Conservation (phyloP, 352 stramenopile genomes). For the Globisporangium middletonii region DNA sequence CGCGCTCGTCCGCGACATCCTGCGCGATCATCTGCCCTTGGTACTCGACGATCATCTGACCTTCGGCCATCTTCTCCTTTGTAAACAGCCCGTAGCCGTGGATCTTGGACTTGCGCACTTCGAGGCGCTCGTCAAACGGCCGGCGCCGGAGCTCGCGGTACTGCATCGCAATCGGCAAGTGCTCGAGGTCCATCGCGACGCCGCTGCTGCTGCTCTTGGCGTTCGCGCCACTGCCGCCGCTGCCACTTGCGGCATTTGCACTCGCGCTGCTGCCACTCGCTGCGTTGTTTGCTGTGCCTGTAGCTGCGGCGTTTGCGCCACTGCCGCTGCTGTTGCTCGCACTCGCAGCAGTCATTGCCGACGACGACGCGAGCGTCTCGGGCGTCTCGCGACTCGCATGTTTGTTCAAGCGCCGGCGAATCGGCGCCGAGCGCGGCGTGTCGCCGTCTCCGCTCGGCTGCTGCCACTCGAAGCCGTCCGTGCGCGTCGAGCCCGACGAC, state of each 20-base stretch:
- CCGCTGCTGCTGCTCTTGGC: slow-evolving; percentile 18
- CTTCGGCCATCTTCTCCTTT: slow-evolving; percentile 85
- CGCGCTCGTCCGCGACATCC: slow-evolving; percentile 88
- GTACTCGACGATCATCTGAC: slow-evolving; percentile 97
- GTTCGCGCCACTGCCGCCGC: not conserved
- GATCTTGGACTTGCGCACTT: slow-evolving; percentile 92
- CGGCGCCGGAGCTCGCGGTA: slow-evolving; percentile 91
- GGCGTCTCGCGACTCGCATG: slow-evolving; percentile 37
- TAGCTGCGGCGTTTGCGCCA: too few species aligned
- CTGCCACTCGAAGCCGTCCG: slow-evolving; percentile 76
- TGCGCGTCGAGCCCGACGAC: slow-evolving; percentile 81
- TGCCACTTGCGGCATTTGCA: slow-evolving; percentile 11
- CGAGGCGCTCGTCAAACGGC: slow-evolving; percentile 87
- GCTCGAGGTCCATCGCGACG: slow-evolving; percentile 73
- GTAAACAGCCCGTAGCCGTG: slow-evolving; percentile 97
- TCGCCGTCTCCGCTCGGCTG: slow-evolving; percentile 19
- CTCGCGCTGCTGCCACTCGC: not conserved
- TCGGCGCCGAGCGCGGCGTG: slow-evolving; percentile 8
- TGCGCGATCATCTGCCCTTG: slow-evolving; percentile 92
- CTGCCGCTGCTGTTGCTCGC: slow-evolving; percentile 8
- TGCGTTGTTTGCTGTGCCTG: too few species aligned
- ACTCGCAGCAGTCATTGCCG: not conserved
- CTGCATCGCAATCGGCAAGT: slow-evolving; percentile 82
- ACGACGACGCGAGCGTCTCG: slow-evolving; percentile 12
- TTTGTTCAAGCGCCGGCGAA: slow-evolving; percentile 40